Evolutionary conservation across 495 filamentous ascomycete genomes (phyloP).

Genomic region (Daldinia loculata): DNA sequence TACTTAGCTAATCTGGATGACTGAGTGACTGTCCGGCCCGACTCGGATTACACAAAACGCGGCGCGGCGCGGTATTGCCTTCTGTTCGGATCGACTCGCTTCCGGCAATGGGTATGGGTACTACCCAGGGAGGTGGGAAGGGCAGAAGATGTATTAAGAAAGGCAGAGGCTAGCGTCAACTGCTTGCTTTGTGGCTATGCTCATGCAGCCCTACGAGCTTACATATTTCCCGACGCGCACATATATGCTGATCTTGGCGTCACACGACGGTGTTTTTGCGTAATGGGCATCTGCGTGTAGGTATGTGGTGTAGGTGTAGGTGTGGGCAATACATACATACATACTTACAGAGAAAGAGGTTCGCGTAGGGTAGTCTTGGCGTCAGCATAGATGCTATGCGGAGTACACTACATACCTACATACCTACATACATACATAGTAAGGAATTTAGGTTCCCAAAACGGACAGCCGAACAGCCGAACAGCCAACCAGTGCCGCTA

Average conservation of each 20-base stretch:
- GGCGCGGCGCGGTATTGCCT: slow-evolving; percentile 1
- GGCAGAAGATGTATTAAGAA: neutral
- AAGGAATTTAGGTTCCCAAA: slow-evolving; percentile 2
- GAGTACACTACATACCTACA: too few species aligned
- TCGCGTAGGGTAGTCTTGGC: neutral
- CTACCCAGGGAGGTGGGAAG: too few species aligned
- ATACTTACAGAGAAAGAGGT: too few species aligned
- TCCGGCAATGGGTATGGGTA: neutral
- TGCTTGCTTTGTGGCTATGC: too few species aligned
- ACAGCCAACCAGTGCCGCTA: slow-evolving; percentile 13
- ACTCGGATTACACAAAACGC: neutral
- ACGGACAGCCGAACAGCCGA: neutral
- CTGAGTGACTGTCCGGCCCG: neutral
- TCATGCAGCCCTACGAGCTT: too few species aligned
- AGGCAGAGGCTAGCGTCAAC: neutral
- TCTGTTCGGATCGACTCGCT: slow-evolving; percentile 12
- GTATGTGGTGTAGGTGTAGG: too few species aligned
- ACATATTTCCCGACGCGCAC: neutral
- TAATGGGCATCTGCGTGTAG: neutral
- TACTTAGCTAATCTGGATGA: neutral
- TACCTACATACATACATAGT: neutral
- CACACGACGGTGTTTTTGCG: slow-evolving; percentile 6
- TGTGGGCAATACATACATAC: too few species aligned
- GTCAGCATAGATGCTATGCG: too few species aligned
- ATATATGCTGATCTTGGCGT: neutral